phyloP scores from a whole-genome alignment of 176 grass and related monocot genomes.

The Paspalum notatum region DNA sequence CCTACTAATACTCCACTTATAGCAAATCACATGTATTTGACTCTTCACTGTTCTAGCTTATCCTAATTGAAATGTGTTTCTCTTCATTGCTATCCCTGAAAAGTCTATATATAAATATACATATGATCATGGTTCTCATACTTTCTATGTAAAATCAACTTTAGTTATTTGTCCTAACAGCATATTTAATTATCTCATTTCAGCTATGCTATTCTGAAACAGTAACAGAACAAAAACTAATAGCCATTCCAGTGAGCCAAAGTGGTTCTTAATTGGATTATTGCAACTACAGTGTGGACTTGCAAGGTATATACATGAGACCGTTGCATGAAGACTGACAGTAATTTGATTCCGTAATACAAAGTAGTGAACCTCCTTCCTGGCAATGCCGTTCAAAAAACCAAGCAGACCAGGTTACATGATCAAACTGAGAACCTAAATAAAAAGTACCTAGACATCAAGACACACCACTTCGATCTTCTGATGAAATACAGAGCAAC shows the following conservation, averaged over 20 bases:
- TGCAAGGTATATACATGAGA: constrained; percentile 27
- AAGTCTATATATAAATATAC: background rate
- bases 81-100: background rate
- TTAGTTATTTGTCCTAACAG: background rate
- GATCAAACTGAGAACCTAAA: constrained; percentile 48
- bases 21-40: background rate
- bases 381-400: constrained; percentile 64
- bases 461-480: constrained; percentile 12
- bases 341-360: constrained; percentile 8
- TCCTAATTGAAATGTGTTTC: background rate
- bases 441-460: constrained; percentile 24
- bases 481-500: constrained; percentile 18
- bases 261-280: constrained; percentile 41
- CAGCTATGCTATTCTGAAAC: background rate
- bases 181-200: background rate
- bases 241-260: background rate
- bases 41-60: background rate
- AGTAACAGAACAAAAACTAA: background rate
- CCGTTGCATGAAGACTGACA: background rate
- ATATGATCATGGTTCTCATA: background rate
- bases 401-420: constrained; percentile 49
- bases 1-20: background rate
- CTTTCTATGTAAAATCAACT: background rate
- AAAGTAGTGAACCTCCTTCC: constrained; percentile 34
- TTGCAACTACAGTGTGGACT: constrained; percentile 6